A percentile compares a stretch with the other conserved stretches of the same genome.
Evolutionary conservation across 305 asterid genomes (phyloP).

Genomic region (Solanum chacoense): DNA sequence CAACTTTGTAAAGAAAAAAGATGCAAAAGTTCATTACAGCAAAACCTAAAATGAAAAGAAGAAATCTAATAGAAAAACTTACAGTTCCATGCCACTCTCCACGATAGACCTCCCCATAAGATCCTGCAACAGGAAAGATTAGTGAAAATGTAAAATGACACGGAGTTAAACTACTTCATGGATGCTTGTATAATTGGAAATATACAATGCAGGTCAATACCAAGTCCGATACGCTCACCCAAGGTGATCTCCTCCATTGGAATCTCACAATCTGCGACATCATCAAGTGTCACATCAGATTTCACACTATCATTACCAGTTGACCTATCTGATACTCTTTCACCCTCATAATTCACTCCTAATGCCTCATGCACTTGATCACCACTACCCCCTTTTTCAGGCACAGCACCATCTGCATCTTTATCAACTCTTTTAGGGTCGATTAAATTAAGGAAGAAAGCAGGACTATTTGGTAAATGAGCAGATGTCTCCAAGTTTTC

Average conservation of each 20-base stretch:
- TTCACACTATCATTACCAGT: slow-evolving; percentile 61
- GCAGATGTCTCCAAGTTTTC: slow-evolving; percentile 48
- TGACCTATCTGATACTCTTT: slow-evolving; percentile 83
- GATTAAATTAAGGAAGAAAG: slow-evolving; percentile 18
- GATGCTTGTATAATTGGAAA: slow-evolving; percentile 4
- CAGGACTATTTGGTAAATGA: slow-evolving; percentile 38
- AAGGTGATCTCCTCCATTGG: slow-evolving; percentile 87
- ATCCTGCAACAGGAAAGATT: slow-evolving; percentile 42
- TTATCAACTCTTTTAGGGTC: slow-evolving; percentile 40
- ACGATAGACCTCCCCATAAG: slow-evolving; percentile 92
- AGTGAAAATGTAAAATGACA: slow-evolving; percentile 4
- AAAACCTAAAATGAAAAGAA: background rate
- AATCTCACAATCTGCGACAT: slow-evolving; percentile 94
- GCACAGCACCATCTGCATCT: slow-evolving; percentile 28
- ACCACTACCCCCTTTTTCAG: slow-evolving; percentile 39
- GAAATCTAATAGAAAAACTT: slow-evolving; percentile 27
- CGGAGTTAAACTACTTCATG: slow-evolving; percentile 1
- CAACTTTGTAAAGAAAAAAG: background rate
- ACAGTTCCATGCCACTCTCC: slow-evolving; percentile 99
- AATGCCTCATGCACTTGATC: slow-evolving; percentile 23
- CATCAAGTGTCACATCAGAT: slow-evolving; percentile 71
- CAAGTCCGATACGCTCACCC: slow-evolving; percentile 99
- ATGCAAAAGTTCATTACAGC: background rate
- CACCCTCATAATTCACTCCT: slow-evolving; percentile 45
- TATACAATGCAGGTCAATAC: slow-evolving; percentile 35